These are phyloP conservation scores for Ulmus americana DNA, from an alignment of 331 rosid genomes.

Conservation along the genomic window DNA sequence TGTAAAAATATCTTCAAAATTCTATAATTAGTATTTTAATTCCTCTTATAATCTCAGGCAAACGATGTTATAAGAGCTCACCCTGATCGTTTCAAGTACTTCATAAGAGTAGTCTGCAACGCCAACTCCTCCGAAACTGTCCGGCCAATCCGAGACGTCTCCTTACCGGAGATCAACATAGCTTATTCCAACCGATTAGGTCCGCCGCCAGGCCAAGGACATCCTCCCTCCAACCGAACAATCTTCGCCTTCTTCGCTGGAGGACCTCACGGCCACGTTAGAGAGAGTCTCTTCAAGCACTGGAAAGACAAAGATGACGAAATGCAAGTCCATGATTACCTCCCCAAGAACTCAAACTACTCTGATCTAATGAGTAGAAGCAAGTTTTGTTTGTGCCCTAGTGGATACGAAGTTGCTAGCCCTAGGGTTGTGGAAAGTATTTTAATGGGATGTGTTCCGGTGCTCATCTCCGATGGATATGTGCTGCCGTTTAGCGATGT, in stretches of 20 bases:
- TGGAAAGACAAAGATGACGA: constrained; percentile 42
- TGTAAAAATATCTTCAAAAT: too few species aligned
- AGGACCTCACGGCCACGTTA: constrained; percentile 37
- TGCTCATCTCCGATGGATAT: constrained; percentile 42
- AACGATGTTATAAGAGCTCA: constrained; percentile 32
- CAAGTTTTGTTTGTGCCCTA: constrained; percentile 57
- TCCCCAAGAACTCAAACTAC: constrained; percentile 39
- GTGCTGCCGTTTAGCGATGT: constrained; percentile 63
- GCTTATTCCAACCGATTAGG: constrained; percentile 17
- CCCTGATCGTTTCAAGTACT: constrained; percentile 36
- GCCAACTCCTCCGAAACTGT: constrained; percentile 57
- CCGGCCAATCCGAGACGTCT: constrained; percentile 29
- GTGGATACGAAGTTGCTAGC: constrained; percentile 63
- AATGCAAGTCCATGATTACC: constrained; percentile 42
- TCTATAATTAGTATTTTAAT: too few species aligned
- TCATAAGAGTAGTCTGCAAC: constrained; percentile 51
- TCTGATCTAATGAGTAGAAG: constrained; percentile 33
- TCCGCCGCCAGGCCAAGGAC: constrained; percentile 11
- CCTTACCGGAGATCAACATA: constrained; percentile 39
- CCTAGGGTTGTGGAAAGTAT: constrained; percentile 63
- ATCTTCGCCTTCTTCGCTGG: constrained; percentile 56
- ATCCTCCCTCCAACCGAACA: constrained; percentile 31
- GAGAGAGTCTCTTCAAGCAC: constrained; percentile 26
- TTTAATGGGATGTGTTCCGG: constrained; percentile 49
- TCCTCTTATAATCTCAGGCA: constrained; percentile 30